Conservation (phyloP, 306 rosid genomes). For the Rosa multiflora region DNA sequence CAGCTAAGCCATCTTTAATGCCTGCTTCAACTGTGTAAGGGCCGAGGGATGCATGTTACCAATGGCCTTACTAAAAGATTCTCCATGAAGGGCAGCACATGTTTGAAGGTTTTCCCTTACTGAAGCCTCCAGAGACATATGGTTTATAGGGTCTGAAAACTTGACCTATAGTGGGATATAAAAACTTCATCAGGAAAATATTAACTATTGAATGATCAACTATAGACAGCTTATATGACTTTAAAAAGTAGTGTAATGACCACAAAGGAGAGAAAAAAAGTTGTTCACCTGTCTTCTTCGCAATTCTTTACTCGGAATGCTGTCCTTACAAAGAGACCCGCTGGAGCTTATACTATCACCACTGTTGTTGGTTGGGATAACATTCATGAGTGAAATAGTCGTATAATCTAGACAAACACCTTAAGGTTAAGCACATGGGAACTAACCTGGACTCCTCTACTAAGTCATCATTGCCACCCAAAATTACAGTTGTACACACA, state of each 20-base stretch:
- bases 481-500: conserved; percentile 85
- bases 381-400: not conserved
- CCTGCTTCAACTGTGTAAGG: conserved; percentile 79
- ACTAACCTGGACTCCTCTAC: conserved; percentile 84
- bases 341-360: conserved; percentile 61
- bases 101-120: conserved; percentile 89
- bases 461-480: conserved; percentile 65
- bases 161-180: conserved; percentile 58
- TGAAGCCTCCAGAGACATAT: conserved; percentile 73
- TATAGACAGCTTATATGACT: conserved; percentile 13
- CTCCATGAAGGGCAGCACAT: conserved; percentile 87
- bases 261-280: not conserved
- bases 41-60: conserved; percentile 86
- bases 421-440: conserved; percentile 25
- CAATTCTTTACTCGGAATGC: conserved; percentile 62
- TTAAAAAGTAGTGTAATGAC: conserved; percentile 7
- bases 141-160: conserved; percentile 80
- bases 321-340: conserved; percentile 49
- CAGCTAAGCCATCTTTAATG: conserved; percentile 72
- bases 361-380: conserved; percentile 36
- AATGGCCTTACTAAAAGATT: conserved; percentile 79
- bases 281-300: conserved; percentile 75
- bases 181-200: conserved; percentile 29
- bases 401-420: not conserved
- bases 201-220: conserved; percentile 17